A percentile compares a stretch with the other conserved stretches of the same genome.
phyloP scores from a whole-genome alignment of 345 rosid genomes.

The Pistacia atlantica region DNA sequence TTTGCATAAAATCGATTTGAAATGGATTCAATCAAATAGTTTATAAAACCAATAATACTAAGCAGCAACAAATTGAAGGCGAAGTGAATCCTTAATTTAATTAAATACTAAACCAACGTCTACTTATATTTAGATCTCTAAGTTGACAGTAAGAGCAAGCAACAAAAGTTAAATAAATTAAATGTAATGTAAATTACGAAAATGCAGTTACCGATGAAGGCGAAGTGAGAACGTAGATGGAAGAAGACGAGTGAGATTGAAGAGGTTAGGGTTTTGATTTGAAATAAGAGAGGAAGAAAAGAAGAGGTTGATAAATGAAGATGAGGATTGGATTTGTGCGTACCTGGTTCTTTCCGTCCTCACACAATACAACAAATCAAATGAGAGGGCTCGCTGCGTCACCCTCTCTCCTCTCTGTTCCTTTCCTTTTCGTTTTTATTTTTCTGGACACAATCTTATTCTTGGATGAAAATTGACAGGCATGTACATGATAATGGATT shows the following conservation, averaged over 20 bases:
- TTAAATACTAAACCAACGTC: too few species aligned
- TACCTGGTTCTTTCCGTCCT: conserved; percentile 14
- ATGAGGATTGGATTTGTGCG: conserved; percentile 48
- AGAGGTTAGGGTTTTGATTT: conserved; percentile 13
- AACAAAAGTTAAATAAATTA: not conserved
- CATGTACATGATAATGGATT: too few species aligned
- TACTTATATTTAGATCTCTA: too few species aligned
- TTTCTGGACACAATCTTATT: not conserved
- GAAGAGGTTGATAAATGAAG: conserved; percentile 3
- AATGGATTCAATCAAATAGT: not conserved
- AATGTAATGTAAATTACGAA: too few species aligned
- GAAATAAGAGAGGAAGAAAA: not conserved
- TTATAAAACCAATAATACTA: not conserved
- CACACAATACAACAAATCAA: not conserved
- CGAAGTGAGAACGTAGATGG: too few species aligned
- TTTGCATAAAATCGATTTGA: not conserved
- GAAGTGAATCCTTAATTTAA: too few species aligned
- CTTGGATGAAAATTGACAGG: too few species aligned
- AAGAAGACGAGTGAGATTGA: not conserved
- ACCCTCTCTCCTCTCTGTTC: not conserved
- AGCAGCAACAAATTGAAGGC: not conserved
- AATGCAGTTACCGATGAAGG: not conserved
- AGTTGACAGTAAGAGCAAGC: not conserved
- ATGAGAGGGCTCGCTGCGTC: not conserved
- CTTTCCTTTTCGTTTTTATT: not conserved